Percentiles rank a stretch among this genome's conserved stretches.
phyloP scores from a whole-genome alignment of 495 filamentous ascomycete species.

The Viridothelium virens region DNA sequence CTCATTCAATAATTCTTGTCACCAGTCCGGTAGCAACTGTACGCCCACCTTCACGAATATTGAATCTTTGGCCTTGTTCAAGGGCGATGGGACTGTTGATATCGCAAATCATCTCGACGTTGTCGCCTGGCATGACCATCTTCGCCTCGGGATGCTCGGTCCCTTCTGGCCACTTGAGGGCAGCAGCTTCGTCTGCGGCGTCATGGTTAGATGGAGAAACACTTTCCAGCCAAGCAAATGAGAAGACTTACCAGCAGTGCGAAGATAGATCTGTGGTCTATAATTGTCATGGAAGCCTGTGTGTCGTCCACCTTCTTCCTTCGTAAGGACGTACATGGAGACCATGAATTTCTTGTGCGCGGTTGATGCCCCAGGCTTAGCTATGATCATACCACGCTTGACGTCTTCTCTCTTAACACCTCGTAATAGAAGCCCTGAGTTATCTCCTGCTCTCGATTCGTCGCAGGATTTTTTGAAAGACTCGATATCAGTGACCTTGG shows the following conservation, averaged over 20 bases:
- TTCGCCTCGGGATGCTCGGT: slow-evolving; percentile 48
- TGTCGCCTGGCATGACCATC: slow-evolving; percentile 95
- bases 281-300: slow-evolving; percentile 91
- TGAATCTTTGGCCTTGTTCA: slow-evolving; percentile 86
- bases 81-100: slow-evolving; percentile 75
- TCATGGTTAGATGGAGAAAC: not conserved
- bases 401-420: slow-evolving; percentile 92
- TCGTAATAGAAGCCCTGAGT: slow-evolving; percentile 94
- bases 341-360: slow-evolving; percentile 83
- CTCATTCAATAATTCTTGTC: slow-evolving; percentile 70
- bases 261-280: slow-evolving; percentile 88
- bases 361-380: slow-evolving; percentile 66
- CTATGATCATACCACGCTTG: slow-evolving; percentile 85
- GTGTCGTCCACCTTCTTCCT: slow-evolving; percentile 95
- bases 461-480: slow-evolving; percentile 99
- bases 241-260: slow-evolving; percentile 63
- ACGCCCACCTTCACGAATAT: slow-evolving; percentile 89
- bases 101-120: slow-evolving; percentile 86
- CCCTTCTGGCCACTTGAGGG: slow-evolving; percentile 75
- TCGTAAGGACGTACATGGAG: slow-evolving; percentile 92
- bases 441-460: slow-evolving; percentile 88
- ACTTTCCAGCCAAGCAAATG: not conserved
- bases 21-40: slow-evolving; percentile 90
- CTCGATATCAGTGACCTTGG: slow-evolving; percentile 98
- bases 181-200: slow-evolving; percentile 62